A percentile compares a stretch with the other conserved stretches of the same genome.
Evolutionary conservation across 1,139 yeast genomes (phyloP).

Genomic region (Tardiomyces digboiensis): DNA sequence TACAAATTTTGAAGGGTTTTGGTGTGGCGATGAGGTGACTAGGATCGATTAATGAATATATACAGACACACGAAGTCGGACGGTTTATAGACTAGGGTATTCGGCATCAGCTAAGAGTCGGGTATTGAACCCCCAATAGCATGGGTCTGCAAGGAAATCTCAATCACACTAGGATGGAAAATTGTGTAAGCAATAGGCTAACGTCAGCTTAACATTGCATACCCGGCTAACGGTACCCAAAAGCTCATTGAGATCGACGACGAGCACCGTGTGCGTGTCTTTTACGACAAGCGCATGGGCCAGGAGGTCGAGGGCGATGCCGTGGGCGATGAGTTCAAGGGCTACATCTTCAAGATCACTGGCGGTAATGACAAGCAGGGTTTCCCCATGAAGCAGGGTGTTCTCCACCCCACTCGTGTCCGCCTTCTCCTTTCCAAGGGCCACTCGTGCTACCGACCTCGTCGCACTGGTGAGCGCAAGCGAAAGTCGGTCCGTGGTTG

Average conservation of each 20-base stretch:
- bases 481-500: constrained; percentile 99
- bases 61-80: too few relatives aligned
- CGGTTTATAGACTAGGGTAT: too few relatives aligned
- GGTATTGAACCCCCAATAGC: too few relatives aligned
- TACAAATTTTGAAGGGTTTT: too few relatives aligned
- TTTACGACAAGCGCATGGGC: constrained; percentile 99
- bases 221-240: constrained; percentile 99
- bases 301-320: constrained; percentile 99
- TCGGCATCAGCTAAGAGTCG: too few relatives aligned
- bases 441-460: constrained; percentile 99
- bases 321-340: constrained; percentile 98
- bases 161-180: too few relatives aligned
- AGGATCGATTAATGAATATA: too few relatives aligned
- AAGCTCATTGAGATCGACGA: constrained; percentile 96
- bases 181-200: too few relatives aligned
- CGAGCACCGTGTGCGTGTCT: constrained; percentile 97
- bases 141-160: too few relatives aligned
- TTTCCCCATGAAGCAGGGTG: constrained; percentile 99
- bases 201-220: constrained; percentile 89
- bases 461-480: constrained; percentile 99
- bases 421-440: constrained; percentile 91
- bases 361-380: constrained; percentile 99
- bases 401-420: constrained; percentile 99
- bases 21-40: too few relatives aligned
- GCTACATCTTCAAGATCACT: constrained; percentile 96